Evolutionary conservation across 2,329 filamentous ascomycete species (phyloP).

Genomic region (Alternaria sp.): DNA sequence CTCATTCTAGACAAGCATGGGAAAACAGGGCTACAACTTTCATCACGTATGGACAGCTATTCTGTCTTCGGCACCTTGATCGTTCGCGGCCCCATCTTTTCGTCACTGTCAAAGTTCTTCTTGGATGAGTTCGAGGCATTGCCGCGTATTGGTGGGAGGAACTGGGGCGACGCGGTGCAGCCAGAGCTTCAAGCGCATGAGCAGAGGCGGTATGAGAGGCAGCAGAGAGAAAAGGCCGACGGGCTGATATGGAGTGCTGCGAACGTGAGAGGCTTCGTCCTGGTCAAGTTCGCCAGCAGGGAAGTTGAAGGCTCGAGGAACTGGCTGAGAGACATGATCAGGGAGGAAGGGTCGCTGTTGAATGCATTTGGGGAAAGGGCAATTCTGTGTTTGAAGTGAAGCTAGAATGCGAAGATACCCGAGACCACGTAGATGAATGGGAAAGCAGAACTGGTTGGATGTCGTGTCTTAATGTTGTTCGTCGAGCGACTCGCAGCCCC

Average conservation of each 20-base stretch:
- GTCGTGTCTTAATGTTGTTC: background rate
- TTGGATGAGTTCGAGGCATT: slow-evolving; percentile 77
- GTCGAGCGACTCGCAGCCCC: slow-evolving; percentile 4
- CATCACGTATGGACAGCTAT: slow-evolving; percentile 71
- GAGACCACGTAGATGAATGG: background rate
- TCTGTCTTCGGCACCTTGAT: slow-evolving; percentile 86
- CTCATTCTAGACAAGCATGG: slow-evolving; percentile 70
- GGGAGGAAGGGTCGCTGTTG: slow-evolving; percentile 74
- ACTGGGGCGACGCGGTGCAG: slow-evolving; percentile 66
- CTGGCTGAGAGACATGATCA: slow-evolving; percentile 80
- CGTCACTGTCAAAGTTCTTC: slow-evolving; percentile 73
- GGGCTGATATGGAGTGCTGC: slow-evolving; percentile 49
- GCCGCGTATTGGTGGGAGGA: slow-evolving; percentile 81
- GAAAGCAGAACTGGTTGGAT: background rate
- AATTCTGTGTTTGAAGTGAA: slow-evolving; percentile 67
- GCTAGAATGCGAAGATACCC: background rate
- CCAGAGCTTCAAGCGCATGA: slow-evolving; percentile 49
- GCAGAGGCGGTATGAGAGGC: slow-evolving; percentile 59
- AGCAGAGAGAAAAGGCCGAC: slow-evolving; percentile 61
- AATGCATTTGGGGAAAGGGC: slow-evolving; percentile 80
- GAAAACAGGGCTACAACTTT: slow-evolving; percentile 35
- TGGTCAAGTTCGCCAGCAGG: slow-evolving; percentile 88
- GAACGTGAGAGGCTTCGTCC: slow-evolving; percentile 68
- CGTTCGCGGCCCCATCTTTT: slow-evolving; percentile 74
- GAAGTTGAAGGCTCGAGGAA: slow-evolving; percentile 80